Conservation (phyloP, 495 filamentous ascomycete species). For the Penicillium canariense region DNA sequence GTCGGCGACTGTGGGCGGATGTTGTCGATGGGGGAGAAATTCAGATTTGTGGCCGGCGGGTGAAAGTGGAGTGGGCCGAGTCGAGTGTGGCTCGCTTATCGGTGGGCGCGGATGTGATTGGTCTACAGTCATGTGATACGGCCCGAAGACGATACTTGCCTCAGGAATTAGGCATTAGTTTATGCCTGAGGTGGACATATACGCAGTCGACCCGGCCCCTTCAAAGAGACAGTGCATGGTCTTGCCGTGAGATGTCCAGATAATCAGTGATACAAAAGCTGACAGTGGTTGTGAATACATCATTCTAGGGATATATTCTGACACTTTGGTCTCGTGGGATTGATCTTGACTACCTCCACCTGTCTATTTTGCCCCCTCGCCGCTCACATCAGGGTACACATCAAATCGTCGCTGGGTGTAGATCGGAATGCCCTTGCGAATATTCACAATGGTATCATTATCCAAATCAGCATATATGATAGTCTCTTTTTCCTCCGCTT, state of each 20-base stretch:
- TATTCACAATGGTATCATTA: conserved; percentile 68
- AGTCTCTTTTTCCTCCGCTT: conserved; percentile 72
- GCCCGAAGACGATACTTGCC: too few species aligned
- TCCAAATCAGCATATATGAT: conserved; percentile 75
- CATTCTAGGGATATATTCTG: background rate
- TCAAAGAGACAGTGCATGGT: too few species aligned
- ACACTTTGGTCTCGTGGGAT: background rate
- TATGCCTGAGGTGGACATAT: too few species aligned
- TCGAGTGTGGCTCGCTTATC: conserved; percentile 48
- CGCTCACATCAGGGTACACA: conserved; percentile 88
- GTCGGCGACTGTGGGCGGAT: conserved; percentile 46
- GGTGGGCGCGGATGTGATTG: conserved; percentile 13
- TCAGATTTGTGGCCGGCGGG: conserved; percentile 36
- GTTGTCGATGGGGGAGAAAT: conserved; percentile 40
- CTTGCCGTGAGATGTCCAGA: too few species aligned
- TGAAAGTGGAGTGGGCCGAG: conserved; percentile 14
- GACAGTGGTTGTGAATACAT: too few species aligned
- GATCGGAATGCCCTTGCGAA: conserved; percentile 81
- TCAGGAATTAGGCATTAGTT: too few species aligned
- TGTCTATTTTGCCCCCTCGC: conserved; percentile 16
- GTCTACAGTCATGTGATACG: too few species aligned
- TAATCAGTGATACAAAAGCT: too few species aligned
- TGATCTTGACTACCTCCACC: background rate
- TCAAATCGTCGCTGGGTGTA: conserved; percentile 87
- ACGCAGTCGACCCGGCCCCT: too few species aligned